Evolutionary conservation across 805 yeast species (phyloP), one percentile per base, ranked within the genome.

Genomic region (Kazachstania africana): DNA sequence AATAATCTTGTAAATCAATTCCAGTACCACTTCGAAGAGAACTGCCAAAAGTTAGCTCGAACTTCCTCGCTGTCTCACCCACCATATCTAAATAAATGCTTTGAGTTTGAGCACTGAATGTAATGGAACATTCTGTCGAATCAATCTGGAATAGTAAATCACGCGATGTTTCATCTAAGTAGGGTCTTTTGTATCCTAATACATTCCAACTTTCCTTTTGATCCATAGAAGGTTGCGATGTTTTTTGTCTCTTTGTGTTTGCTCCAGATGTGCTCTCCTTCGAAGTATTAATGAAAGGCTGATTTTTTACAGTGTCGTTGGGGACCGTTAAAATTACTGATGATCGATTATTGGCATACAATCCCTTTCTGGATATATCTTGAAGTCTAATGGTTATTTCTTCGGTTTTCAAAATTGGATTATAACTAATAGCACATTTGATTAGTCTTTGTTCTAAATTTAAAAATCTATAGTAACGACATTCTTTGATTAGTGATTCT

Each of bases 371-470:
- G 29, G 56, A 58, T 13, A 77, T 26, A 48, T 78, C 76, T 22
- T 50, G 41, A 23, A 75, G 36, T 17, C 62, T 50, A 2, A 82
- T 35, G 1, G 71, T 41, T 8, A 85, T 78, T 41, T 79, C 91
- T 40, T 74, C 73, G 1, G 43, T 38, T 2, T 48, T 43, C 0
- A 63, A 47, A 39, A 70, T 63, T 1, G 82, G 78, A 42, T 80
- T 78, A 28, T 52, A 50, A 1, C 57, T 37, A 9, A 78, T 62
- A 17, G 52, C 52, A 43, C 67, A 70, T 29, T 68, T 66, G n/a
- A 79, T 53, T 16, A 85, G 49, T 37, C 65, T 56, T 56, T 84
- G 94, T 49, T 80, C 93, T 24, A 85, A 59, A 23, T 75, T 84
- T 28, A 71, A 58, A 43, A 85, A 78, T 28, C 88, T 63, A 52